Percentiles rank a stretch among this genome's conserved stretches.
These are phyloP conservation scores for Podospora fimiseda DNA, from an alignment of 495 filamentous ascomycete species.

Conservation along the genomic window DNA sequence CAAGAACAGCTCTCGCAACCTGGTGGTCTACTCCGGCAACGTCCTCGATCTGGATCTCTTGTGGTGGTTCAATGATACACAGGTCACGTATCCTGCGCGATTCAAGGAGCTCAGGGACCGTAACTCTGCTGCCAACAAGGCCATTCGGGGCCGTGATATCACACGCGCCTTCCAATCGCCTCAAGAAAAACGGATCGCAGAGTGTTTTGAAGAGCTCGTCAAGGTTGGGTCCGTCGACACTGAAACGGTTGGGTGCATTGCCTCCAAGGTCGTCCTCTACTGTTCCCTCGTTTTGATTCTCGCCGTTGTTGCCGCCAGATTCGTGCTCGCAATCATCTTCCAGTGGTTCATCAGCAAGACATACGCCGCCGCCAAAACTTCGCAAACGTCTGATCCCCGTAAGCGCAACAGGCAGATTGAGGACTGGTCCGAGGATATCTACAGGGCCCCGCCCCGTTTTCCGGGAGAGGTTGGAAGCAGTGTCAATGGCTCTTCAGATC, in stretches of 20 bases:
- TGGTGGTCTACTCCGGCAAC: conserved; percentile 88
- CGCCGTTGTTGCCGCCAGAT: conserved; percentile 79
- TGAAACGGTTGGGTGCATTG: conserved; percentile 94
- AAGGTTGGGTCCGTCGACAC: conserved; percentile 95
- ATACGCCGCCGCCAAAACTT: conserved; percentile 73
- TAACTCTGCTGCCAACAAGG: conserved; percentile 50
- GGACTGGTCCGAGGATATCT: conserved; percentile 97
- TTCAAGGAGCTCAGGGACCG: conserved; percentile 70
- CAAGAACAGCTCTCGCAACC: conserved; percentile 78
- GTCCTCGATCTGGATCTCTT: conserved; percentile 91
- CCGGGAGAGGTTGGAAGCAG: conserved; percentile 58
- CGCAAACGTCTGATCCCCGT: conserved; percentile 60
- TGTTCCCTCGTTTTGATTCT: conserved; percentile 90
- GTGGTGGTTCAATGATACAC: conserved; percentile 76
- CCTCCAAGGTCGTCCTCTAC: conserved; percentile 94
- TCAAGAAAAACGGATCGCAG: conserved; percentile 69
- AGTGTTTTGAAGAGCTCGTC: conserved; percentile 86
- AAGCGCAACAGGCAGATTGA: conserved; percentile 91
- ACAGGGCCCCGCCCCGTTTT: conserved; percentile 77
- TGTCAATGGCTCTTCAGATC: conserved; percentile 52
- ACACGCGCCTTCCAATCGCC: conserved; percentile 77
- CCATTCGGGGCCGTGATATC: conserved; percentile 79
- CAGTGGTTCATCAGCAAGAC: conserved; percentile 88
- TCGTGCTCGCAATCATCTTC: conserved; percentile 83
- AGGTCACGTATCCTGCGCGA: conserved; percentile 70